phyloP scores from a whole-genome alignment of 2,329 filamentous ascomycete species.

The Endothia cerciana region DNA sequence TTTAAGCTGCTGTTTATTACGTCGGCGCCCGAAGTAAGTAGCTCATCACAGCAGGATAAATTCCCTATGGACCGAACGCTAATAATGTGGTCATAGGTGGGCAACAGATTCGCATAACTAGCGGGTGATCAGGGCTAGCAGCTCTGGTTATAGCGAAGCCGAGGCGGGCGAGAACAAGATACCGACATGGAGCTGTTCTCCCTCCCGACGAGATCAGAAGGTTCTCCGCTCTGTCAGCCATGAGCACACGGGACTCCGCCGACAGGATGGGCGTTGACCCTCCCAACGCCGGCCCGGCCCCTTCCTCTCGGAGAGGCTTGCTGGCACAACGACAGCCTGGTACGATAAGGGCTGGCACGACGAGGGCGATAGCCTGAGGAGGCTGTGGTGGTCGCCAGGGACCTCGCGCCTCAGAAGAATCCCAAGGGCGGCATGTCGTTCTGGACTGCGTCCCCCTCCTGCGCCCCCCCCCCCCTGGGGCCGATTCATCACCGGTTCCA shows the following conservation, averaged over 20 bases:
- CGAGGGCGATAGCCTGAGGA: too few species aligned
- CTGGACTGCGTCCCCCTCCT: too few species aligned
- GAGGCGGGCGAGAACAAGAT: neutral
- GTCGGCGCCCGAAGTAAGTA: constrained; percentile 77
- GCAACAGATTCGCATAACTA: constrained; percentile 9
- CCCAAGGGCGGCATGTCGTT: too few species aligned
- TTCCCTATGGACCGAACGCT: neutral
- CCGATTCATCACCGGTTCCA: too few species aligned
- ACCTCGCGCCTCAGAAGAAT: too few species aligned
- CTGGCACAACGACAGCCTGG: too few species aligned
- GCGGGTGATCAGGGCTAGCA: neutral
- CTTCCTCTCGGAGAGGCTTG: too few species aligned
- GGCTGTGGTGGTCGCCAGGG: too few species aligned
- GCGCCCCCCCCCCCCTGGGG: too few species aligned
- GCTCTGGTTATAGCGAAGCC: neutral
- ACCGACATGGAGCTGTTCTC: constrained; percentile 44
- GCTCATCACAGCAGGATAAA: neutral
- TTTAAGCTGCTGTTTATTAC: constrained; percentile 94
- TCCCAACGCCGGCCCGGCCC: constrained; percentile 49
- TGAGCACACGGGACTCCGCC: constrained; percentile 61
- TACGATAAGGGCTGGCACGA: too few species aligned
- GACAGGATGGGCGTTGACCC: constrained; percentile 72
- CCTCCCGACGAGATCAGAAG: constrained; percentile 86
- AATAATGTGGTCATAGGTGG: neutral
- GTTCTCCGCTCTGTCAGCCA: constrained; percentile 67